A percentile compares a stretch with the other conserved stretches of the same genome.
phyloP scores from a whole-genome alignment of 1,139 yeast genomes.

The Debaryomyces sp. region DNA sequence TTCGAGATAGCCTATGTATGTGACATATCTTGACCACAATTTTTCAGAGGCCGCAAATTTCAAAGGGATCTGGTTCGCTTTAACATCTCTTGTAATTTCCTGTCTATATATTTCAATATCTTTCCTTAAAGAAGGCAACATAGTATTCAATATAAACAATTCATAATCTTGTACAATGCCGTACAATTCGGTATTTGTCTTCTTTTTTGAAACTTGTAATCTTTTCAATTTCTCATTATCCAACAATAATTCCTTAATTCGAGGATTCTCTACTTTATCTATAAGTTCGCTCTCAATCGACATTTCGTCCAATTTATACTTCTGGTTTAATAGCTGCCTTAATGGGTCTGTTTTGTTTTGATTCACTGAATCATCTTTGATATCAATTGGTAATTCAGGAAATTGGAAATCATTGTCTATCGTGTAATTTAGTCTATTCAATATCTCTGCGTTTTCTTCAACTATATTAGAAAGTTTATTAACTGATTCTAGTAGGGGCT shows the following conservation, averaged over 20 bases:
- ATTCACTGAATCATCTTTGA: constrained; percentile 4
- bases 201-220: constrained; percentile 21
- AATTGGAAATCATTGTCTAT: constrained; percentile 28
- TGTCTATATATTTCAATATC: constrained; percentile 19
- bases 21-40: constrained; percentile 20
- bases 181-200: constrained; percentile 26
- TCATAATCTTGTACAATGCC: constrained; percentile 32
- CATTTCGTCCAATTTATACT: constrained; percentile 9
- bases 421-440: constrained; percentile 23
- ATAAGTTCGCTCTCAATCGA: constrained; percentile 9
- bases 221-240: constrained; percentile 30
- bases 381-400: constrained; percentile 18
- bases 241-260: constrained; percentile 21
- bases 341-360: constrained; percentile 7
- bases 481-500: constrained; percentile 30
- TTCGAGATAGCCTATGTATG: constrained; percentile 16
- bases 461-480: constrained; percentile 26
- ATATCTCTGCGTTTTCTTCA: constrained; percentile 26
- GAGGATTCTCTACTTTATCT: constrained; percentile 14
- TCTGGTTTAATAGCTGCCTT: constrained; percentile 8
- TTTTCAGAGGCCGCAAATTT: constrained; percentile 13
- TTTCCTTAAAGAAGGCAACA: constrained; percentile 34
- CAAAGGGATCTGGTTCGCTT: constrained; percentile 16
- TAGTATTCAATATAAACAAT: constrained; percentile 23
- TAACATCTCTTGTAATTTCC: constrained; percentile 12